These are phyloP conservation scores for Hylodesmum podocarpum DNA, from an alignment of 306 rosid species.

Conservation along the genomic window DNA sequence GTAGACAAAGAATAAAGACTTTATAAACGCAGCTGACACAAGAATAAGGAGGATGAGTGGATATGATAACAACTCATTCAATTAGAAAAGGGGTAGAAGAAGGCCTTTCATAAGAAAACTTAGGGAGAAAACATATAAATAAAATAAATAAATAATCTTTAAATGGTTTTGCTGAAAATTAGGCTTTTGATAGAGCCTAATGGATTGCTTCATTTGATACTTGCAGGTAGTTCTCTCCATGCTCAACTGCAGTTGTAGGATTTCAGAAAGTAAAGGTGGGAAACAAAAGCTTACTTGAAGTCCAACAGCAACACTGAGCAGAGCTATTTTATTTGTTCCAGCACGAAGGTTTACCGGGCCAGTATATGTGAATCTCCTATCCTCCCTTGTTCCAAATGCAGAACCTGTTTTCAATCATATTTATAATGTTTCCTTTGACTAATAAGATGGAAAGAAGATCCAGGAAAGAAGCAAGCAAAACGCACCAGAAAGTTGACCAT, in stretches of 20 bases:
- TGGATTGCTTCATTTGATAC: background rate
- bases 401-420: constrained; percentile 63
- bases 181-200: background rate
- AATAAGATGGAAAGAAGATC: constrained; percentile 17
- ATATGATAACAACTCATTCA: background rate
- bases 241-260: background rate
- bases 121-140: background rate
- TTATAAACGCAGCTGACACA: background rate
- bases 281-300: constrained; percentile 74
- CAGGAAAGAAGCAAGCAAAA: constrained; percentile 21
- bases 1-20: background rate
- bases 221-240: background rate
- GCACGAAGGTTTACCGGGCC: constrained; percentile 78
- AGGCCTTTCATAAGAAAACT: background rate
- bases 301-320: constrained; percentile 95
- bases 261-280: constrained; percentile 14
- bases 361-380: constrained; percentile 76
- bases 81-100: background rate
- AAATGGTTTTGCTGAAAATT: background rate
- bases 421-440: constrained; percentile 15
- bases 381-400: constrained; percentile 83
- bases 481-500: constrained; percentile 85
- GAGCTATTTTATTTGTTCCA: constrained; percentile 82
- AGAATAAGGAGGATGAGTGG: background rate
- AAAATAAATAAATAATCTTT: background rate